Evolutionary conservation across 177 flowering plant genomes (phyloP).

Genomic region (Vitis hybrid): DNA sequence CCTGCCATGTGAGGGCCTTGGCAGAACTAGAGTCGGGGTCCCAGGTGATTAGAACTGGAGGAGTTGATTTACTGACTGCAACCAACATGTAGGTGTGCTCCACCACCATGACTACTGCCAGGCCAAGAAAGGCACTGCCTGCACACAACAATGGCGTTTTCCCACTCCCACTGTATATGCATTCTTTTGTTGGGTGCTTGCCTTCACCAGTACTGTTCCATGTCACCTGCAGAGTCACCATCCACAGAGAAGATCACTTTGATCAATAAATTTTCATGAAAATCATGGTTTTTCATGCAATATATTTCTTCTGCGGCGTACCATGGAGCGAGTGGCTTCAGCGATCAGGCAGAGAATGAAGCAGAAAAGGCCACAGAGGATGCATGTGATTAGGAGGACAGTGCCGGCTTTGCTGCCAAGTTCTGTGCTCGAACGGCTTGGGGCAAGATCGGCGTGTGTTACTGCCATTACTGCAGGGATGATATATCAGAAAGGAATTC

Average conservation of each 20-base stretch:
- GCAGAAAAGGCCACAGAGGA: slow-evolving; percentile 70
- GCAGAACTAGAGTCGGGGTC: slow-evolving; percentile 39
- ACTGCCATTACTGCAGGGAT: slow-evolving; percentile 52
- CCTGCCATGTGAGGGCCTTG: slow-evolving; percentile 58
- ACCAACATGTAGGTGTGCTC: slow-evolving; percentile 64
- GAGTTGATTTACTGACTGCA: slow-evolving; percentile 53
- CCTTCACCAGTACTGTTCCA: slow-evolving; percentile 36
- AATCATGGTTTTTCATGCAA: neutral
- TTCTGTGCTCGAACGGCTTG: slow-evolving; percentile 41
- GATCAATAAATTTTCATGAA: neutral
- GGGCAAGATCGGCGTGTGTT: slow-evolving; percentile 84
- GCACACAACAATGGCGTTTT: slow-evolving; percentile 62
- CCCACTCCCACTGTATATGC: slow-evolving; percentile 73
- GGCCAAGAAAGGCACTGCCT: slow-evolving; percentile 53
- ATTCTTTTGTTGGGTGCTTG: slow-evolving; percentile 33
- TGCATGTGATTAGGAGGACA: slow-evolving; percentile 49
- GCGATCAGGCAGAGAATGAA: slow-evolving; percentile 83
- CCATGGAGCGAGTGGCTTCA: slow-evolving; percentile 79
- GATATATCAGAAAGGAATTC: neutral
- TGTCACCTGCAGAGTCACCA: slow-evolving; percentile 41
- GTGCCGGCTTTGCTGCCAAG: slow-evolving; percentile 76
- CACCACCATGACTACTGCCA: slow-evolving; percentile 65
- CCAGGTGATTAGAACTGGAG: slow-evolving; percentile 44
- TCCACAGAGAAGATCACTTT: neutral
- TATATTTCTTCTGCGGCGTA: slow-evolving; percentile 14